These are phyloP conservation scores for Fraxinus americana DNA, from an alignment of 257 asterid species.

Conservation along the genomic window DNA sequence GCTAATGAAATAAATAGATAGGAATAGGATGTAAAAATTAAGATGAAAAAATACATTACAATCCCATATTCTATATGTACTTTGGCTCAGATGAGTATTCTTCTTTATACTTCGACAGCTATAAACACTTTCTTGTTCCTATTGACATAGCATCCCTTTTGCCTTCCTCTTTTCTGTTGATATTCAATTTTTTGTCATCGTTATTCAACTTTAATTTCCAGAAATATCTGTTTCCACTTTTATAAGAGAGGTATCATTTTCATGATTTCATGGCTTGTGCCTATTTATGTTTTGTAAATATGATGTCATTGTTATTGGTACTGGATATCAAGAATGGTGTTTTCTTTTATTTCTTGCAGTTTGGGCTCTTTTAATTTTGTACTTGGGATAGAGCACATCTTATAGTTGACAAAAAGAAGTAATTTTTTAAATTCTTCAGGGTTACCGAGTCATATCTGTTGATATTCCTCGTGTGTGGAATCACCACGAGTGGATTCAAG, in stretches of 20 bases:
- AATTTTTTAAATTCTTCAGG: constrained; percentile 52
- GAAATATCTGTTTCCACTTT: not conserved
- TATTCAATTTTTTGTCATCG: not conserved
- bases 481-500: constrained; percentile 91
- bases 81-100: not conserved
- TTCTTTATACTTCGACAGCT: not conserved
- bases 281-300: not conserved
- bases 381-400: not conserved
- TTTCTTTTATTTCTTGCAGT: not conserved
- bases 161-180: not conserved
- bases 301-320: constrained; percentile 3
- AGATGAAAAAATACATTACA: not conserved
- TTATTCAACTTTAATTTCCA: not conserved
- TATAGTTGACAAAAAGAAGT: constrained; percentile 19
- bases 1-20: not conserved
- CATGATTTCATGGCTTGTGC: not conserved
- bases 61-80: not conserved
- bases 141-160: not conserved
- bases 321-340: constrained; percentile 1
- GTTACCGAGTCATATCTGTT: constrained; percentile 90
- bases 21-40: not conserved
- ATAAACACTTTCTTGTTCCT: not conserved
- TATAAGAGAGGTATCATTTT: not conserved
- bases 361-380: not conserved
- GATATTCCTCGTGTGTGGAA: constrained; percentile 97